Conservation (phyloP, 768 basidiomycete species). For the Pleurotus tuoliensis region DNA sequence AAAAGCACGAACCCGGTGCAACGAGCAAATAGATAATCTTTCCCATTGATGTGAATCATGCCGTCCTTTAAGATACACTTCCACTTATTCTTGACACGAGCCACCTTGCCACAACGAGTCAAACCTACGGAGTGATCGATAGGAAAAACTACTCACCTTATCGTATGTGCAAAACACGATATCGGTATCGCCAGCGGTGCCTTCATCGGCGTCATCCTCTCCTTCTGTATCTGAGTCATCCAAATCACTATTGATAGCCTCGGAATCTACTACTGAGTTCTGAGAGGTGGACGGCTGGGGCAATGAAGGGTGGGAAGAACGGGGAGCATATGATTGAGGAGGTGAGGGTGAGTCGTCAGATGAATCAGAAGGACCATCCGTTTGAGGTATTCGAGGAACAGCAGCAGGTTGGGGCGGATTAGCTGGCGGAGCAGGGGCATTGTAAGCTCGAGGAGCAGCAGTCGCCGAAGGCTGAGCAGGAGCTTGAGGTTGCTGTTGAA, state of each 20-base stretch:
- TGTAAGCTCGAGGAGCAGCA: not conserved
- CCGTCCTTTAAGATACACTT: conserved; percentile 97
- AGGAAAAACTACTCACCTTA: conserved; percentile 55
- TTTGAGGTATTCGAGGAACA: conserved; percentile 61
- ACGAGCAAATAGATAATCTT: conserved; percentile 95
- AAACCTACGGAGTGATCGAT: not conserved
- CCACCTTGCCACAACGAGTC: conserved; percentile 55
- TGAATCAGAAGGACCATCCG: conserved; percentile 76
- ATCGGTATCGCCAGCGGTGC: conserved; percentile 71
- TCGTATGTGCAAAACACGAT: conserved; percentile 99
- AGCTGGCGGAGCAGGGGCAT: conserved; percentile 1
- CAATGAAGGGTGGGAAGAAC: conserved; percentile 68
- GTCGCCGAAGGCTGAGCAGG: not conserved
- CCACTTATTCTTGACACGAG: conserved; percentile 99
- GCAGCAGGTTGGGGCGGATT: conserved; percentile 22
- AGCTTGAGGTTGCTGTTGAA: conserved; percentile 1
- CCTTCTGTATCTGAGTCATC: conserved; percentile 92
- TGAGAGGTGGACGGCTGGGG: conserved; percentile 52
- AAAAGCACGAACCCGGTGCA: conserved; percentile 77
- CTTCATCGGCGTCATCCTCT: conserved; percentile 81
- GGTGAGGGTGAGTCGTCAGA: conserved; percentile 66
- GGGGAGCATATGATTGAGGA: conserved; percentile 66
- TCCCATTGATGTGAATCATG: conserved; percentile 95
- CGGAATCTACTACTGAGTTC: conserved; percentile 48
- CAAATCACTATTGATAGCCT: conserved; percentile 94